These are phyloP conservation scores for Candida frijolesensis DNA, from an alignment of 1,139 yeast species.

Conservation along the genomic window DNA sequence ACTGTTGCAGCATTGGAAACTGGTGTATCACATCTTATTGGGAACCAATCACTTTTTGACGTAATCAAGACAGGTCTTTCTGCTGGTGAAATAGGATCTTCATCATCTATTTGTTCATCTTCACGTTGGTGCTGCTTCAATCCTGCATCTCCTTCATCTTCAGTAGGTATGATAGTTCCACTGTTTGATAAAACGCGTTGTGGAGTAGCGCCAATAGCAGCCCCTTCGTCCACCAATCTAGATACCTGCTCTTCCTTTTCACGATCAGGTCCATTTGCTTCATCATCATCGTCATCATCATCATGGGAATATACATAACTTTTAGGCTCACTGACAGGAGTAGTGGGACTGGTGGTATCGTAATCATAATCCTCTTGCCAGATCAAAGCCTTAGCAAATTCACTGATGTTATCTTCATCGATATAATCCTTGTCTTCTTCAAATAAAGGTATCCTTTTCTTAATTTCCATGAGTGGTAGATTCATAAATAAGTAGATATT, in stretches of 20 bases:
- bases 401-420: conserved; percentile 39
- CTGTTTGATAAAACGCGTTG: background rate
- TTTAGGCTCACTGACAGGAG: conserved; percentile 11
- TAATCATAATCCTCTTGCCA: conserved; percentile 39
- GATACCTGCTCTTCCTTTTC: background rate
- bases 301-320: background rate
- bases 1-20: background rate
- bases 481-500: no score
- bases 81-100: conserved; percentile 1
- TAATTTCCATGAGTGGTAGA: background rate
- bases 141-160: background rate
- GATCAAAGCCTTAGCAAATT: conserved; percentile 43
- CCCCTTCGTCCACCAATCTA: background rate
- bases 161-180: background rate
- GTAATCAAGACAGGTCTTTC: conserved; percentile 41
- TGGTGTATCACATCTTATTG: conserved; percentile 36
- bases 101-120: background rate
- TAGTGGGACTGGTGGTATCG: conserved; percentile 15
- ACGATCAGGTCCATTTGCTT: conserved; percentile 5
- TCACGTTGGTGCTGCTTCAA: background rate
- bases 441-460: conserved; percentile 17
- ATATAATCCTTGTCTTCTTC: conserved; percentile 39
- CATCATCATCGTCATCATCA: conserved; percentile 1
- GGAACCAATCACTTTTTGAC: conserved; percentile 72
- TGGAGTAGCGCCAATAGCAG: background rate